These are phyloP conservation scores for Psilocybe cyanescens DNA, from an alignment of 768 basidiomycete genomes.

Conservation along the genomic window DNA sequence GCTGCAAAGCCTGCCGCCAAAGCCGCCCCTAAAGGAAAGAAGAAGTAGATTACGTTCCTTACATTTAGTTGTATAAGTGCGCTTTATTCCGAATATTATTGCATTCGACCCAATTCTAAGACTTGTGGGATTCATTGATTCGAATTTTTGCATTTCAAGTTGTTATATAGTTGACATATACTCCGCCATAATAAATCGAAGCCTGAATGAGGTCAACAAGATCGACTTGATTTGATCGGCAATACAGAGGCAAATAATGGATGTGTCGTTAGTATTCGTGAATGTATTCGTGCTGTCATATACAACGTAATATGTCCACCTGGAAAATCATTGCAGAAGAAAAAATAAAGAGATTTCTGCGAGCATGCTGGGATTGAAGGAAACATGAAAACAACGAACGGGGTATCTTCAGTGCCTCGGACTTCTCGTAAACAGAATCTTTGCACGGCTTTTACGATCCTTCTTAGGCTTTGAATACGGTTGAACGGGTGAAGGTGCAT, in stretches of 20 bases:
- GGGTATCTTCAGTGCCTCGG: neutral
- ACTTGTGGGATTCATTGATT: no score
- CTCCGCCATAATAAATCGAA: no score
- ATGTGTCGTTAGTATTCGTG: neutral
- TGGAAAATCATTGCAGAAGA: no score
- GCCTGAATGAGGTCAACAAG: no score
- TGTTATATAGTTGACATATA: no score
- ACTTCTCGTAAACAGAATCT: slow-evolving; percentile 17
- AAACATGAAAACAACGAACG: no score
- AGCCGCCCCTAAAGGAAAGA: neutral
- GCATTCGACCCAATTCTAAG: no score
- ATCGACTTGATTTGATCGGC: neutral
- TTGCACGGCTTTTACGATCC: slow-evolving; percentile 8
- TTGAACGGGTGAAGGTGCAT: neutral
- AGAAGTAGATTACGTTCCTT: neutral
- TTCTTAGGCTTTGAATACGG: slow-evolving; percentile 6
- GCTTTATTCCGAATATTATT: no score
- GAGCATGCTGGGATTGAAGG: neutral
- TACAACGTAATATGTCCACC: neutral
- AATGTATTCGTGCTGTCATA: slow-evolving; percentile 5
- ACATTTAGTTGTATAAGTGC: neutral
- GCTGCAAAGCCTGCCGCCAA: neutral
- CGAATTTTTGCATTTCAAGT: no score
- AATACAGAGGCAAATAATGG: neutral
- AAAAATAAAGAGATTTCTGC: no score